Base-by-base conservation (phyloP, 208 protist genomes). In the Trypanosoma platydactyli region DNA sequence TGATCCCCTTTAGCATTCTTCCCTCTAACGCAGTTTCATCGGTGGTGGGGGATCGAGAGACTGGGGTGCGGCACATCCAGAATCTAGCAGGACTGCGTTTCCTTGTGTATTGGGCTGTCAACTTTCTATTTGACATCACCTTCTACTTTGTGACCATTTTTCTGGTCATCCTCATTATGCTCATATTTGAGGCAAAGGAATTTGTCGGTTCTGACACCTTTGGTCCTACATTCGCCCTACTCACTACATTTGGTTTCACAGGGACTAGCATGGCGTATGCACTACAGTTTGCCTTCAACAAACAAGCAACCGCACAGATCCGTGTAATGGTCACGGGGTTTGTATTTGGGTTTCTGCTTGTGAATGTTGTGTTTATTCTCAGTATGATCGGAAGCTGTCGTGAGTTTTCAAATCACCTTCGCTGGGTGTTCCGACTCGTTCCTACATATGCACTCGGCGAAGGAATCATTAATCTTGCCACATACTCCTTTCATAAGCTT, bases 1-100 rank as follows among this genome's bases (percentile, higher is more conserved):
- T 89, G 73, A 80, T 91, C 46, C 89, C 86, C 22, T 89, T 92
- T 62, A 81, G 71, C 3, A 84, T 88, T 62, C 41, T 91, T 29
- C 81, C 86, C 4, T 80, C 84, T 18, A 90, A 75, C 1, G 83
- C 71, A 65, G 79, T 95, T 0, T 74, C 71, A 5, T 92, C 78
- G 77, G 55, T 95, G 5, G 87, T 95, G 67, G 90, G 82, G 76
- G 89, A 95, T 74, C 82, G 83, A 4, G 76, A 90, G 70, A 84
- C 71, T 63, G 86, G 81, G 57, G 73, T 85, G 1, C 74, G 79
- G 20, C 89, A 94, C 51, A 42, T 95, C 61, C 89, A 95, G 76
- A 84, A 79, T 42, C 70, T 95, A 24, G 88, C 82, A 24, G 89
- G 89, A 16, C 64, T 94, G 13, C 63, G 72, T 50, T 80, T 81